Evolutionary conservation across 345 rosid genomes (phyloP), one percentile per base, ranked within the genome.

Genomic region (Atalantia buxifolia): DNA sequence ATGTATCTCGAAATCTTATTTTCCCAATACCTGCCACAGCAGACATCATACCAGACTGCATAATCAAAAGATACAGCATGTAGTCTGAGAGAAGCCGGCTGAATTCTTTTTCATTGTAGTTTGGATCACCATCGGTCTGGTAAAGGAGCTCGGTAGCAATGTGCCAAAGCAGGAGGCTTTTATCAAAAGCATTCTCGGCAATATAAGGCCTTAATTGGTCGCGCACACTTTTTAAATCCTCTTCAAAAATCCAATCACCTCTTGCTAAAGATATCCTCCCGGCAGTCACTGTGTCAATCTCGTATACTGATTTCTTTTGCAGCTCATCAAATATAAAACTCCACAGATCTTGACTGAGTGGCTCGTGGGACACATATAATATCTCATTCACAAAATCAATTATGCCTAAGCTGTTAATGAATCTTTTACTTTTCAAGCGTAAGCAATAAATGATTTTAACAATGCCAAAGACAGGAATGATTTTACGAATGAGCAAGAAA

Each of bases 121-220:
- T 40, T 40, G 72, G 77, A 64, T 68, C 1, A 12, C 35, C 48
- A 0, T 72, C 35, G 4, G 67, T 64, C 30, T 80, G 72, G 85
- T 79, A 88, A 56, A 86, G 65, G 35, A 91, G 84, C 79, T 89
- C 94, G 4, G 92, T 91, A 19, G 94, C 91, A 22, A 91, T 71
- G 67, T 91, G 94, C 94, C 92, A 87, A 59, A 87, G 69, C 35
- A 87, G 81, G 40, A 87, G 77, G 79, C 88, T 83, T 72, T 87
- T 87, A 68, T 85, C 90, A 9, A 83, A 87, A 16, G 81, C 83
- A 73, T 85, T 85, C 48, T 72, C 81, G 9, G 68, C 61, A 68
- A 85, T 82, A 30, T 84, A 90, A 40, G 77, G 79, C 85, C 82
- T 81, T n/a, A 92, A 74, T 21, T 55, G 9, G 69, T 42, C 27